Evolutionary conservation across 2,329 filamentous ascomycete genomes (phyloP).

Genomic region (Thelonectria olida): DNA sequence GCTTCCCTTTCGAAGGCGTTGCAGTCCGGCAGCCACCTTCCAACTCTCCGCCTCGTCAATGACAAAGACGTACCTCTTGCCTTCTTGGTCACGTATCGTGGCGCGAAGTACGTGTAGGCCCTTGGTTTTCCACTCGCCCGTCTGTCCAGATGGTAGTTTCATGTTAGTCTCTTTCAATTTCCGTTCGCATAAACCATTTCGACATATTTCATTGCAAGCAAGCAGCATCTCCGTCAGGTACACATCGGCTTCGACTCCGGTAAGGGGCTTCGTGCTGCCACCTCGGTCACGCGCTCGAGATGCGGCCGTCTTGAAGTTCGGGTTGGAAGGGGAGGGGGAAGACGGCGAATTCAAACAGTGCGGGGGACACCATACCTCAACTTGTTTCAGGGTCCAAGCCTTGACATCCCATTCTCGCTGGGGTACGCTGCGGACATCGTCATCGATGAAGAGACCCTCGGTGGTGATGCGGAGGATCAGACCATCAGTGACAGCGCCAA

Average conservation of each 20-base stretch:
- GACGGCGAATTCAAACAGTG: constrained; percentile 63
- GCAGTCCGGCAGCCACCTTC: constrained; percentile 72
- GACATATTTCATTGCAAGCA: constrained; percentile 72
- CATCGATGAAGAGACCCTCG: constrained; percentile 96
- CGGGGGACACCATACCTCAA: constrained; percentile 86
- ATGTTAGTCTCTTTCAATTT: constrained; percentile 55
- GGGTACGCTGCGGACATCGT: constrained; percentile 89
- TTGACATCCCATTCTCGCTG: constrained; percentile 99
- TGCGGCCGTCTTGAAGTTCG: constrained; percentile 55
- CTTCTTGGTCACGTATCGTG: constrained; percentile 71
- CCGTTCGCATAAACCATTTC: constrained; percentile 59
- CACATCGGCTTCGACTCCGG: constrained; percentile 72
- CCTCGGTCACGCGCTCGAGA: constrained; percentile 59
- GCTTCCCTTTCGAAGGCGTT: constrained; percentile 67
- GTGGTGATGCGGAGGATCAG: constrained; percentile 91
- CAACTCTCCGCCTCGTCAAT: constrained; percentile 72
- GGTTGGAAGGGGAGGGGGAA: constrained; percentile 53
- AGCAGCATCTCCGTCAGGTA: constrained; percentile 70
- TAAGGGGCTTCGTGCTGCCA: constrained; percentile 60
- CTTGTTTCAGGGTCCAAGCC: constrained; percentile 93
- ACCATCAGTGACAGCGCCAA: constrained; percentile 88
- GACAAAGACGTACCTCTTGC: constrained; percentile 72
- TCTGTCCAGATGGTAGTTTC: constrained; percentile 52
- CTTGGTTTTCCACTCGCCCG: constrained; percentile 63
- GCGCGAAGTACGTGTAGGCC: constrained; percentile 71